A percentile compares a stretch with the other conserved stretches of the same genome.
These are phyloP conservation scores for Penicillium occitanis DNA, from an alignment of 2,329 filamentous ascomycete genomes.

Conservation along the genomic window DNA sequence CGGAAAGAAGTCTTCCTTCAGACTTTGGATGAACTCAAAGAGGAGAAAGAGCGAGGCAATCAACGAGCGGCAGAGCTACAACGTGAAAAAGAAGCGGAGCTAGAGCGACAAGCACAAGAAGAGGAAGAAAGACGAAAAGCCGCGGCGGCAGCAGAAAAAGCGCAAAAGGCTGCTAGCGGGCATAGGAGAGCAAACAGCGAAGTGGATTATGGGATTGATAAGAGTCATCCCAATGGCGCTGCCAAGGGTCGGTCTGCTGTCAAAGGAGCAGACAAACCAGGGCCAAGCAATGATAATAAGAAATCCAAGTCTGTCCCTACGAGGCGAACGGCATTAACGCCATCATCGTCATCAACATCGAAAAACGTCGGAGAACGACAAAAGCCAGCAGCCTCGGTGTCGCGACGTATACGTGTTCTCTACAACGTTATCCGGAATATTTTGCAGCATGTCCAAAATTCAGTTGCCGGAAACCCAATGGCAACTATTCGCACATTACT, in stretches of 20 bases:
- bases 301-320: conserved; percentile 11
- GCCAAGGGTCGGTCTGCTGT: conserved; percentile 30
- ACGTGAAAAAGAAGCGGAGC: conserved; percentile 59
- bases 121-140: conserved; percentile 44
- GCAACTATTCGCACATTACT: conserved; percentile 64
- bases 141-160: conserved; percentile 43
- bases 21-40: conserved; percentile 77
- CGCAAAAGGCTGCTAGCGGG: conserved; percentile 27
- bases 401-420: conserved; percentile 44
- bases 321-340: conserved; percentile 33
- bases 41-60: conserved; percentile 76
- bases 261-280: conserved; percentile 31
- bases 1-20: conserved; percentile 83
- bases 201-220: conserved; percentile 68
- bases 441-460: conserved; percentile 52
- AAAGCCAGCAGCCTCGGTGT: conserved; percentile 33
- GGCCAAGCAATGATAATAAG: conserved; percentile 29
- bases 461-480: conserved; percentile 56
- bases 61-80: conserved; percentile 62
- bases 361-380: conserved; percentile 43
- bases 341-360: conserved; percentile 32
- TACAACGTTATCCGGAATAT: conserved; percentile 51
- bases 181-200: conserved; percentile 62
- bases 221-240: conserved; percentile 44
- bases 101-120: conserved; percentile 48